Conservation (phyloP, 768 basidiomycete genomes). For the Vishniacozyma victoriae region DNA sequence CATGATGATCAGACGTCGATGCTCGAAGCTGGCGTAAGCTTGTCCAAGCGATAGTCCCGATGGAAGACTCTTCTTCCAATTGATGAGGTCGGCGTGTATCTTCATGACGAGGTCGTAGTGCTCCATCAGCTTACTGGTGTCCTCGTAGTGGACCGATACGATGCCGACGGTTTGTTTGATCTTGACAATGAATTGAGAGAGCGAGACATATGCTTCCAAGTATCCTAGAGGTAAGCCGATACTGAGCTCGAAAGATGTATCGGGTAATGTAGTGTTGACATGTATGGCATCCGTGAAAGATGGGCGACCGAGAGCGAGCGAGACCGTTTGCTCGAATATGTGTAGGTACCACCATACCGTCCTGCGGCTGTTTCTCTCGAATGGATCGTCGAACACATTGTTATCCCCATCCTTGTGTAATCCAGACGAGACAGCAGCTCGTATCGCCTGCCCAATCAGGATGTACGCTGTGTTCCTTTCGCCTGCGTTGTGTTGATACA, state of each 20-base stretch:
- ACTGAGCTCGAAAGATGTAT: not conserved
- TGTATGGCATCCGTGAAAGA: not conserved
- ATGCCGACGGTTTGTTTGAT: constrained; percentile 3
- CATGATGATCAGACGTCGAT: not conserved
- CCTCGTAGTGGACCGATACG: constrained; percentile 2
- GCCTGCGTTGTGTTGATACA: constrained; percentile 1
- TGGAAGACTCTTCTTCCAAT: constrained; percentile 3
- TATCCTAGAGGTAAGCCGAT: not conserved
- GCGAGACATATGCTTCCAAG: not conserved
- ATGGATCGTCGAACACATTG: not conserved
- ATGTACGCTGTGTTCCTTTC: constrained; percentile 1
- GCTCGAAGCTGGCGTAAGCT: not conserved
- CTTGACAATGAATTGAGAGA: constrained; percentile 3
- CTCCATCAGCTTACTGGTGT: constrained; percentile 1
- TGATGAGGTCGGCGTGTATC: constrained; percentile 1
- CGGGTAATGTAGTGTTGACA: not conserved
- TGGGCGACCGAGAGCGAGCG: not conserved
- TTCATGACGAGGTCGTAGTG: not conserved
- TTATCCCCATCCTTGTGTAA: not conserved
- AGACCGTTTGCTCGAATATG: constrained; percentile 1
- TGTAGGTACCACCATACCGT: not conserved
- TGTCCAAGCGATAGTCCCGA: not conserved
- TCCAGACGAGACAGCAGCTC: not conserved
- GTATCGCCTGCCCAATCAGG: not conserved
- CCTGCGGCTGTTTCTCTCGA: not conserved